Evolutionary conservation across 2,329 filamentous ascomycete genomes (phyloP).

Genomic region (Stachybotrys chlorohalonatus): DNA sequence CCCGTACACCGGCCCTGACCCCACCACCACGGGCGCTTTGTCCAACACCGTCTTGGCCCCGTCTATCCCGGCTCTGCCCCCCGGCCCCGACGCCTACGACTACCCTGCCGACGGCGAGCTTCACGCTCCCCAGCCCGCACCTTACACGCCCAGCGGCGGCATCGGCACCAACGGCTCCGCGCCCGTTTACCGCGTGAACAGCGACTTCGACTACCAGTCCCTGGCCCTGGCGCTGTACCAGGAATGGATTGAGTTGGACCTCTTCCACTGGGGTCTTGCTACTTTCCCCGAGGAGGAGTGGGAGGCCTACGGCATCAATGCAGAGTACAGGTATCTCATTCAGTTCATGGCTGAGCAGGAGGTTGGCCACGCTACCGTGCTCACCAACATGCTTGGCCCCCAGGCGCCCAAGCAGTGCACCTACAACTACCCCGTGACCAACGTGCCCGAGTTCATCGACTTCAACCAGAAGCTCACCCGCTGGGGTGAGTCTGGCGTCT

Average conservation of each 20-base stretch:
- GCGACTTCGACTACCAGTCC: constrained; percentile 77
- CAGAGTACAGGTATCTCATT: constrained; percentile 62
- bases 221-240: constrained; percentile 68
- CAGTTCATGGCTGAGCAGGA: constrained; percentile 73
- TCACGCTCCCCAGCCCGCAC: constrained; percentile 57
- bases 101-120: constrained; percentile 66
- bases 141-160: constrained; percentile 65
- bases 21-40: constrained; percentile 61
- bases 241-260: constrained; percentile 77
- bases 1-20: constrained; percentile 52
- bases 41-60: constrained; percentile 47
- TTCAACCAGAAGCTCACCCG: constrained; percentile 82
- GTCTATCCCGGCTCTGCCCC: constrained; percentile 47
- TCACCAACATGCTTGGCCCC: constrained; percentile 68
- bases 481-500: constrained; percentile 70
- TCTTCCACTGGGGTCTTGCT: constrained; percentile 69
- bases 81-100: constrained; percentile 52
- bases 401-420: constrained; percentile 64
- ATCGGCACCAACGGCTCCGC: constrained; percentile 68
- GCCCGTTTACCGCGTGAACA: constrained; percentile 68
- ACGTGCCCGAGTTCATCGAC: constrained; percentile 69
- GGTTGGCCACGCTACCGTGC: constrained; percentile 64
- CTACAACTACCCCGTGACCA: constrained; percentile 73
- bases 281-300: constrained; percentile 64
- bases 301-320: constrained; percentile 53